Evolutionary conservation across 345 rosid genomes (phyloP), one percentile per base, ranked within the genome.

Genomic region (Citrus hindsii): DNA sequence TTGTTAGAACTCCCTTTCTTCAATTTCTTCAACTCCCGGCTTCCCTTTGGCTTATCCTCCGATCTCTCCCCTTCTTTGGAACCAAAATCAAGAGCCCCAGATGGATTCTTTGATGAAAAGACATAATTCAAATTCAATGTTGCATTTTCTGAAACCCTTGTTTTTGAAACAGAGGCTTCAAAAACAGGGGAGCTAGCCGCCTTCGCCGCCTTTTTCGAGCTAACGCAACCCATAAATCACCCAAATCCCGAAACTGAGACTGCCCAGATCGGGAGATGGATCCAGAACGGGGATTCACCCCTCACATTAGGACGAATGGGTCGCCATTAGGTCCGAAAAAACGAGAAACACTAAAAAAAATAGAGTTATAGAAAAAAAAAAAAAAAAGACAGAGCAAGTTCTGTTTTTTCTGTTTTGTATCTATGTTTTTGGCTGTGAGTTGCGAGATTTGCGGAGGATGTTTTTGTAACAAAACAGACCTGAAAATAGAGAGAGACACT

Each of bases 191-290:
- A 82, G 79, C 83, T 84, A n/a, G 66, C 74, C 25, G 27, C 40
- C 19, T 19, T 7, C 24, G 22, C 40, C 68, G 22, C 46, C 64
- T 81, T 76, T 76, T 92, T 92, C 81, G 97, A 92, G 88, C 51
- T 77, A 25, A 88, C 83, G 90, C 97, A 92, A 80, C 97, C 94
- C 97, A 92, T 92, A 86, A 30, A 81, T 37, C 81, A 27, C 42
- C 79, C 76, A 67, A 82, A 74, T 56, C 86, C 85, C 72, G 81
- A 80, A 72, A 83, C 86, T 76, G 85, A 85, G 88, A 85, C 73
- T 76, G 81, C 91, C 91, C 91, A 81, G 85, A 82, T 84, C 79
- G 71, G 86, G 88, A 78, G 88, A 86, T 86, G 86, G 86, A 87
- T 84, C 84, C 79, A 78, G 75, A 38, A 70, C 59, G 69, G 84